These are phyloP conservation scores for Kazachstania taianensis DNA, from an alignment of 805 yeast species.

Conservation along the genomic window DNA sequence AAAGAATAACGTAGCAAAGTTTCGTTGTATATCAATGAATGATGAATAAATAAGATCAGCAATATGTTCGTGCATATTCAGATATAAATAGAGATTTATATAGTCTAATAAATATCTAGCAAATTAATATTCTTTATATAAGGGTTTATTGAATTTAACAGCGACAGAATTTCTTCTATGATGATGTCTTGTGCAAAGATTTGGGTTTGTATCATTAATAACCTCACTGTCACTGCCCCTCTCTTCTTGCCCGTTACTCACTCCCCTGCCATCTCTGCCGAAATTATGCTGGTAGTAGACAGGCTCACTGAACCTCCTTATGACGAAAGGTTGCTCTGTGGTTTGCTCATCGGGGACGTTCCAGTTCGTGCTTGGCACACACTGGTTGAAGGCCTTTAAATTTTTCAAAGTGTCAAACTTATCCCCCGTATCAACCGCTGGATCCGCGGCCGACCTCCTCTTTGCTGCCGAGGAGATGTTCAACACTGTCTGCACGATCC, in stretches of 20 bases:
- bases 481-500: constrained; percentile 2
- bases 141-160: constrained; percentile 20
- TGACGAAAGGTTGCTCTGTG: background rate
- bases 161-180: constrained; percentile 26
- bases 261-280: no score
- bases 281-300: no score
- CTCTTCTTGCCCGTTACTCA: background rate
- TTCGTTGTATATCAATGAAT: background rate
- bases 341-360: background rate
- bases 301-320: constrained; percentile 4
- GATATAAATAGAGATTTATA: no score
- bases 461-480: no score
- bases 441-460: background rate
- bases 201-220: no score
- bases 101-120: background rate
- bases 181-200: constrained; percentile 24
- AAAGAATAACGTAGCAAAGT: background rate
- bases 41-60: no score
- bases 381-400: background rate
- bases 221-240: background rate
- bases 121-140: constrained; percentile 3
- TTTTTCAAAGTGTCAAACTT: no score
- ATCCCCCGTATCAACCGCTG: no score
- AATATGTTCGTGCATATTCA: no score
- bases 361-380: background rate